Conservation (phyloP, 1,284 basidiomycete genomes). For the Filobasidium uniguttulatum region DNA sequence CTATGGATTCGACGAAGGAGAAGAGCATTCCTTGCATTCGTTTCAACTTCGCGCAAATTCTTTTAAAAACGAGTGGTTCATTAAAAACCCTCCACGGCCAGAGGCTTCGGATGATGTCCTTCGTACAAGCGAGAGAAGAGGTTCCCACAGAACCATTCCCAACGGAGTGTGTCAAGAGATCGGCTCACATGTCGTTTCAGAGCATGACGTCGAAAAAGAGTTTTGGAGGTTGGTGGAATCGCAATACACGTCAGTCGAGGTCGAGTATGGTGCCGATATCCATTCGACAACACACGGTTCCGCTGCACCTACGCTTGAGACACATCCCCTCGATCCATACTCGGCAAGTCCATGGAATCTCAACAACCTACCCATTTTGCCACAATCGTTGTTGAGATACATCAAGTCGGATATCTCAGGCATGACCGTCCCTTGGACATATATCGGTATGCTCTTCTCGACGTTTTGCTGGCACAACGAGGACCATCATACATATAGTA, state of each 20-base stretch:
- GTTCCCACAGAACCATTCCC: background rate
- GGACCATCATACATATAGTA: slow-evolving; percentile 96
- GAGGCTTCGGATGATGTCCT: slow-evolving; percentile 7
- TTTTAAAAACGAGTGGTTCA: slow-evolving; percentile 81
- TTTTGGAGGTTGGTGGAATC: slow-evolving; percentile 95
- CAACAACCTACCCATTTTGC: slow-evolving; percentile 86
- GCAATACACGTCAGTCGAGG: slow-evolving; percentile 79
- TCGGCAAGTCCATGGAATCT: slow-evolving; percentile 93
- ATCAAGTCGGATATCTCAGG: slow-evolving; percentile 99
- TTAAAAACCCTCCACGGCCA: slow-evolving; percentile 50
- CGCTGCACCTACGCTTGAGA: slow-evolving; percentile 87
- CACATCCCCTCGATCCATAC: slow-evolving; percentile 73
- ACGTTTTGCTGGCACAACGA: slow-evolving; percentile 99
- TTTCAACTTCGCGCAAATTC: slow-evolving; percentile 83
- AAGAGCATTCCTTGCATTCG: slow-evolving; percentile 81
- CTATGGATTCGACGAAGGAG: slow-evolving; percentile 96
- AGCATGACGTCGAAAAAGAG: slow-evolving; percentile 84
- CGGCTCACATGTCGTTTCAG: slow-evolving; percentile 56
- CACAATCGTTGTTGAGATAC: slow-evolving; percentile 59
- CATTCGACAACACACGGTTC: slow-evolving; percentile 96
- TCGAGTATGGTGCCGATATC: slow-evolving; percentile 97
- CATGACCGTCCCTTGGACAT: slow-evolving; percentile 99
- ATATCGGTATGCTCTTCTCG: slow-evolving; percentile 98
- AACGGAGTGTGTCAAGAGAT: slow-evolving; percentile 35
- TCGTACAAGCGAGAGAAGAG: background rate